phyloP scores from a whole-genome alignment of 352 stramenopile genomes.

The Globisporangium parvum region DNA sequence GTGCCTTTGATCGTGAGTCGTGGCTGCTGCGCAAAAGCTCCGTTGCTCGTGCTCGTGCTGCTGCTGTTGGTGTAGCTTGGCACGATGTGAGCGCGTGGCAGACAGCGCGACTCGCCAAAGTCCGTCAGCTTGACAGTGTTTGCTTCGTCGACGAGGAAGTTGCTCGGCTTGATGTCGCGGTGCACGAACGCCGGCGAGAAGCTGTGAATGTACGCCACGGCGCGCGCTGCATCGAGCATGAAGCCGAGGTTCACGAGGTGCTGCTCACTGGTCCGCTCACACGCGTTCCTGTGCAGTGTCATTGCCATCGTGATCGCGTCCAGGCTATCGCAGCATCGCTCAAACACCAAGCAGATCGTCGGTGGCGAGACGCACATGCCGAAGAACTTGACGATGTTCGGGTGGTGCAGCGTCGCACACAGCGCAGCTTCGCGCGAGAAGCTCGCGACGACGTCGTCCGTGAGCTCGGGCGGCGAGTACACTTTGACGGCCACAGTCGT shows the following conservation, averaged over 20 bases:
- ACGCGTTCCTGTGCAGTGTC: not conserved
- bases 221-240: slow-evolving; percentile 58
- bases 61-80: not conserved
- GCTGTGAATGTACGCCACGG: slow-evolving; percentile 67
- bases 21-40: too few species aligned
- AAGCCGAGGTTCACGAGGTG: slow-evolving; percentile 48
- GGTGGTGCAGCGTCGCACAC: slow-evolving; percentile 38
- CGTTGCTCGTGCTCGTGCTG: not conserved
- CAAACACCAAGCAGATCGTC: slow-evolving; percentile 53
- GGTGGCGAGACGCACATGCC: slow-evolving; percentile 59
- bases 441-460: slow-evolving; percentile 36
- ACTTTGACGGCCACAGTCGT: slow-evolving; percentile 51
- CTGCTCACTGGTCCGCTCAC: slow-evolving; percentile 26
- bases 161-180: slow-evolving; percentile 54
- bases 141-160: too few species aligned
- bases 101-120: not conserved
- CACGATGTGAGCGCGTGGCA: not conserved
- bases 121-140: not conserved
- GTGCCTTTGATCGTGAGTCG: slow-evolving; percentile 13
- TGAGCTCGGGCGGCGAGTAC: slow-evolving; percentile 49
- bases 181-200: slow-evolving; percentile 69
- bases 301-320: slow-evolving; percentile 32
- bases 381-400: slow-evolving; percentile 61
- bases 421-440: slow-evolving; percentile 64
- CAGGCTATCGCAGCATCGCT: slow-evolving; percentile 39